Conservation (phyloP, 441 rosid genomes). For the Populus hybrid region DNA sequence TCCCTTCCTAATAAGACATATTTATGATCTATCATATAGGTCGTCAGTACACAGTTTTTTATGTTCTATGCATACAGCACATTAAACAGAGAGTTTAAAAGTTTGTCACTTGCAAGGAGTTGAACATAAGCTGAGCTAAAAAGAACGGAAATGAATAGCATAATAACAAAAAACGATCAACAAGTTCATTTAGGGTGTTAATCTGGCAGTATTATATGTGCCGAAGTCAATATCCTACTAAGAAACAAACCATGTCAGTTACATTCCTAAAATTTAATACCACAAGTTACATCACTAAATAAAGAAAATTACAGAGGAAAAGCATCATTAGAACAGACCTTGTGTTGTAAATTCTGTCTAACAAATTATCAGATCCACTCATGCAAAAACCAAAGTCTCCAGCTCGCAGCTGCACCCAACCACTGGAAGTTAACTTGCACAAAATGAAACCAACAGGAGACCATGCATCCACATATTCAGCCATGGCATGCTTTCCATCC, state of each 20-base stretch:
- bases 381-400: not conserved
- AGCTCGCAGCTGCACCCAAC: not conserved
- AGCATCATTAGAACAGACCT: slow-evolving; percentile 16
- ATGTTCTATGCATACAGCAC: not conserved
- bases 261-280: not conserved
- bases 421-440: not conserved
- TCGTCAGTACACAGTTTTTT: not conserved
- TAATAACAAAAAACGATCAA: not conserved
- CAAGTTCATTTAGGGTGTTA: not conserved
- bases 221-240: slow-evolving; percentile 1
- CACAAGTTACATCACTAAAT: not conserved
- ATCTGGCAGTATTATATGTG: not conserved
- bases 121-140: not conserved
- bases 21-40: slow-evolving; percentile 1
- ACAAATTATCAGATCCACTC: not conserved
- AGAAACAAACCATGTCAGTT: not conserved
- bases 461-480: not conserved
- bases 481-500: not conserved
- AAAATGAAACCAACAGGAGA: not conserved
- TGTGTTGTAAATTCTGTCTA: slow-evolving; percentile 9
- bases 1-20: slow-evolving; percentile 35
- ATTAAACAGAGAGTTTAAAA: not conserved
- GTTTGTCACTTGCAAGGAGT: not conserved
- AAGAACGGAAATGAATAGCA: not conserved
- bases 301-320: not conserved